Percentiles rank a stretch among this genome's conserved stretches.
These are phyloP conservation scores for Nakazawaea sp. DNA, from an alignment of 805 yeast genomes.

Conservation along the genomic window DNA sequence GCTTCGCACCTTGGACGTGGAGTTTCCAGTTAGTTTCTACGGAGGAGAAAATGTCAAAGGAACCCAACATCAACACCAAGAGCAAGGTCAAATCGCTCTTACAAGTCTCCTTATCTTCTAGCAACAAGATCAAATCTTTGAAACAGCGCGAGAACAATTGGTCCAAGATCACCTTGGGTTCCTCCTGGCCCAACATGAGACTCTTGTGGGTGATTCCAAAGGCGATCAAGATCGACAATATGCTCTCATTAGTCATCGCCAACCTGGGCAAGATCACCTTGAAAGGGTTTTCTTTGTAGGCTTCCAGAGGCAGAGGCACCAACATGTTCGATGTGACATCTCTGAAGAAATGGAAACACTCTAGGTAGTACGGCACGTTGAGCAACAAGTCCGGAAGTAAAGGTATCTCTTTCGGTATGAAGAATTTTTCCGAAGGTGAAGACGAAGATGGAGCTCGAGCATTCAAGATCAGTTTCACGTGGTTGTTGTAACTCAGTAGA, in stretches of 20 bases:
- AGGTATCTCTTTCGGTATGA: constrained; percentile 26
- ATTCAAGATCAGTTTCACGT: neutral
- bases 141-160: constrained; percentile 51
- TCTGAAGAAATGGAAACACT: constrained; percentile 56
- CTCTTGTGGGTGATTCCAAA: constrained; percentile 36
- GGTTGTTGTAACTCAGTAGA: constrained; percentile 1
- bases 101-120: constrained; percentile 44
- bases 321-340: constrained; percentile 52
- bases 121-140: constrained; percentile 42
- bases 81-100: constrained; percentile 65
- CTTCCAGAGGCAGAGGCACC: constrained; percentile 56
- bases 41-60: constrained; percentile 44
- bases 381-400: constrained; percentile 57
- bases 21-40: constrained; percentile 51
- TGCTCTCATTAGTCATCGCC: constrained; percentile 53
- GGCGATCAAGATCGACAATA: constrained; percentile 50
- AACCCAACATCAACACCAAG: constrained; percentile 48
- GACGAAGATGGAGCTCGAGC: neutral
- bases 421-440: constrained; percentile 14
- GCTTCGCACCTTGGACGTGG: constrained; percentile 63
- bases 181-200: constrained; percentile 17
- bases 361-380: constrained; percentile 53
- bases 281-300: constrained; percentile 60
- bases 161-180: constrained; percentile 37
- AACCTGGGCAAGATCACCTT: constrained; percentile 56